Evolutionary conservation across 495 filamentous ascomycete species (phyloP).

Genomic region (Pyrenula massariospora): DNA sequence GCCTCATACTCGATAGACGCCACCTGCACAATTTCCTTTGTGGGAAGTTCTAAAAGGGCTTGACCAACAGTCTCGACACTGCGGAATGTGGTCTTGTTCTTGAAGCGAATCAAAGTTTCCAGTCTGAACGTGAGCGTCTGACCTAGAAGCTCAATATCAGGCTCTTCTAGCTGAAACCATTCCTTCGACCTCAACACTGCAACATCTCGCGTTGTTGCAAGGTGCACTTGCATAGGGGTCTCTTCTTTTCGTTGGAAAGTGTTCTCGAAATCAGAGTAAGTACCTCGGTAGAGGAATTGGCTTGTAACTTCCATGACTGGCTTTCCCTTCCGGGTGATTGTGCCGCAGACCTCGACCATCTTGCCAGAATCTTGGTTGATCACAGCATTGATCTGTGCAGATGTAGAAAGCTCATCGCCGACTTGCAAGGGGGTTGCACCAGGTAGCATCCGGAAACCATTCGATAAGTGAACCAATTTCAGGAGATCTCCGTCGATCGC

Average conservation of each 20-base stretch:
- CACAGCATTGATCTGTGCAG: slow-evolving; percentile 91
- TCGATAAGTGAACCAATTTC: slow-evolving; percentile 90
- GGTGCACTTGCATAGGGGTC: slow-evolving; percentile 87
- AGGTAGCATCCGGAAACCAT: slow-evolving; percentile 95
- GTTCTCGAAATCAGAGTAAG: slow-evolving; percentile 88
- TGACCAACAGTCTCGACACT: slow-evolving; percentile 86
- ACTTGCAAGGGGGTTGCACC: slow-evolving; percentile 90
- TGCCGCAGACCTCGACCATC: slow-evolving; percentile 98
- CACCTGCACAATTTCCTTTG: slow-evolving; percentile 93
- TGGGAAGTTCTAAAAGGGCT: slow-evolving; percentile 89
- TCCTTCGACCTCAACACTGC: slow-evolving; percentile 91
- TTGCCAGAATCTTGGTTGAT: slow-evolving; percentile 98
- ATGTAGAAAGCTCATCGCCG: slow-evolving; percentile 84
- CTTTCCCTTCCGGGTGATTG: slow-evolving; percentile 73
- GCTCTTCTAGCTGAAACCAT: slow-evolving; percentile 81
- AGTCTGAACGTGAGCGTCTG: slow-evolving; percentile 96
- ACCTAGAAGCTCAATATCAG: slow-evolving; percentile 71
- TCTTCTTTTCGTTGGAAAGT: slow-evolving; percentile 97
- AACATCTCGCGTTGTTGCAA: slow-evolving; percentile 76
- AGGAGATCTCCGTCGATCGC: slow-evolving; percentile 90
- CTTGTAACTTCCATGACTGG: slow-evolving; percentile 98
- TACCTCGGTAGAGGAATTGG: slow-evolving; percentile 91
- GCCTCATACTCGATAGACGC: slow-evolving; percentile 91
- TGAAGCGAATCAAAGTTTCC: slow-evolving; percentile 80
- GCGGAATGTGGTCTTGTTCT: slow-evolving; percentile 88